Base-by-base conservation (phyloP, 1,284 basidiomycete genomes). In the Phlebopus sp. region DNA sequence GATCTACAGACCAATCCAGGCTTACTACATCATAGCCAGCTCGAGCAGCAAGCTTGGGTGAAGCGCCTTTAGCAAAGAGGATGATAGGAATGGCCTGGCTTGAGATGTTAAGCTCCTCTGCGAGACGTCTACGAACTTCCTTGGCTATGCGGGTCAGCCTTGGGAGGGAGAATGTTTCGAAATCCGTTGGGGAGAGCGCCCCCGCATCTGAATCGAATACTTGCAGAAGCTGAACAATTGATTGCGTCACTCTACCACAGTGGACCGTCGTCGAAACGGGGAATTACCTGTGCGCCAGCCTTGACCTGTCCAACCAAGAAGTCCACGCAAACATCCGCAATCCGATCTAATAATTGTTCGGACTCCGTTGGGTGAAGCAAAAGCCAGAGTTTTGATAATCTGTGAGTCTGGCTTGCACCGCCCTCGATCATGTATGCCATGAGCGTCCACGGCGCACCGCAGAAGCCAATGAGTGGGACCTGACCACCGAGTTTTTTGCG, bases 381-480 rank as follows among this genome's bases (percentile, higher is more conserved):
- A 13, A 96, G 67, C 94, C 95, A 98, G 2, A 84, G 82, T 73
- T 98, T 97, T 25, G 83, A 81, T 68, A 92, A 92, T 55, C 91
- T 85, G 58, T 91, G 82, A 17, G 89, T 90, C 72, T 92, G 93
- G 67, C 81, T 89, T 13, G 88, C 86, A 5, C 93, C 94, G 13
- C 94, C 95, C 67, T 97, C 94, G 58, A 95, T 81, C 95, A 97
- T 98, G 69, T 97, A 97, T 36, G 86, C 83, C 74, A 98, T 94
- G 46, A 97, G 77, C 15, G 95, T 97, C 95, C 95, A 97, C 1
- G 94, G 95, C 1, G 92, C 92, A 42, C 95, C 94, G 60, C 84
- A 91, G 71, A 98, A 98, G 4, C 94, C 94, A 59, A 98, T 95
- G 52, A 98, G 74, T 14, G 94, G 94, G 8, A 97, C 93, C 61